Base-by-base conservation (phyloP, 495 filamentous ascomycete genomes). In the Daldinia childiae region DNA sequence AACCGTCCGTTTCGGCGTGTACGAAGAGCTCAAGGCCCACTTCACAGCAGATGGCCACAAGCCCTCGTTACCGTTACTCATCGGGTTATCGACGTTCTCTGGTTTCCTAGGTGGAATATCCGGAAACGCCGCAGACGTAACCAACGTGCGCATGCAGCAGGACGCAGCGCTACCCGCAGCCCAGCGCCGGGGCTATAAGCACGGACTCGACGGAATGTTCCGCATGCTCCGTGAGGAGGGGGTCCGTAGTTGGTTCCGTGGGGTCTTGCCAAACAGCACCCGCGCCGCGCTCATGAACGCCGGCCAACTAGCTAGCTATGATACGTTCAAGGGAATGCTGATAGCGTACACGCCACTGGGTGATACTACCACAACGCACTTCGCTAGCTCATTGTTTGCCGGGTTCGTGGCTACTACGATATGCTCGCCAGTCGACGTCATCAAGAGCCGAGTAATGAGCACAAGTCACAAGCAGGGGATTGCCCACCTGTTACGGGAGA, bases 101-200 rank as follows among this genome's bases (percentile, higher is more conserved):
- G 95, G 95, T 52, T 91, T 97, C 79, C 80, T 97, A 4, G 95
- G 95, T 63, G 95, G 95, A 26, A 78, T 97, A 7, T 91, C 92
- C 11, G 95, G 95, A 63, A 98, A 98, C 80, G 92, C 93, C 0
- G 95, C 95, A 63, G 95, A 99, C 77, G 92, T 99, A 11, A 86
- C 98, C 64, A 99, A 99, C 81, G 95, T 99, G 45, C 93, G 95
- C 70, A 99, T 99, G 95, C 95, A 99, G 80, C 90, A 95, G 82
- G 95, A 98, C 78, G 90, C 92, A 12, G 88, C 94, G 0, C 87
- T 97, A 4, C 92, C 94, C 0, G 74, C 82, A 2, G 83, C 83
- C 1, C 82, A 95, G 69, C 90, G 93, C 3, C 88, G 94, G 24
- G 94, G 97, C 81, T 99, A 99, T 84, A 88, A 88, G 57, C 85